Evolutionary conservation across 768 basidiomycete genomes (phyloP).

Genomic region (Ramaria rubella): DNA sequence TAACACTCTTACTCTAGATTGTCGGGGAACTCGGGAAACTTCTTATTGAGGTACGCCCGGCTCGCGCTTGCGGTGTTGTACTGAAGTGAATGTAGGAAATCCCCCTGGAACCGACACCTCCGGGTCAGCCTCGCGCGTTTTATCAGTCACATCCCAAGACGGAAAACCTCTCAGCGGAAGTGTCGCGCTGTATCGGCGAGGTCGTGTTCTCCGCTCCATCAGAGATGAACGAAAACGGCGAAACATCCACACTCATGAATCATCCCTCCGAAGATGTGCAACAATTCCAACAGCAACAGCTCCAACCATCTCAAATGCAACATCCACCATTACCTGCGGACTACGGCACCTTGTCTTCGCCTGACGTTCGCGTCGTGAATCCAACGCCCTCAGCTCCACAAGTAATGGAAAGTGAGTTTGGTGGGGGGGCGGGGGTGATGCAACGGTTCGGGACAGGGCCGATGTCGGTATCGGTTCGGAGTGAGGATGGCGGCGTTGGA

Average conservation of each 20-base stretch:
- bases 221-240: neutral
- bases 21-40: conserved; percentile 45
- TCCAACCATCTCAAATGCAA: neutral
- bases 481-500: conserved; percentile 8
- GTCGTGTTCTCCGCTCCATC: conserved; percentile 9
- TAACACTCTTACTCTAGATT: conserved; percentile 28
- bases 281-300: neutral
- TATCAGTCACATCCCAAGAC: conserved; percentile 66
- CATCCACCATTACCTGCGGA: neutral
- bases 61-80: neutral
- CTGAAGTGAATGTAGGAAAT: conserved; percentile 48
- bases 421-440: neutral
- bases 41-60: conserved; percentile 33
- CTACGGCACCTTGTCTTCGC: neutral
- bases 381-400: neutral
- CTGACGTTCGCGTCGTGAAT: neutral
- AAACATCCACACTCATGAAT: conserved; percentile 32
- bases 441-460: conserved; percentile 2
- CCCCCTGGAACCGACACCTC: conserved; percentile 70
- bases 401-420: neutral
- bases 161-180: conserved; percentile 56
- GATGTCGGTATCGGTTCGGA: neutral
- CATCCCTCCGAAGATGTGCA: conserved; percentile 1
- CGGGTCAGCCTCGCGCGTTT: conserved; percentile 66
- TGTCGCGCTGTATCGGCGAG: conserved; percentile 29